These are phyloP conservation scores for Geotrichum europaeum DNA, from an alignment of 1,139 yeast genomes.

Conservation along the genomic window DNA sequence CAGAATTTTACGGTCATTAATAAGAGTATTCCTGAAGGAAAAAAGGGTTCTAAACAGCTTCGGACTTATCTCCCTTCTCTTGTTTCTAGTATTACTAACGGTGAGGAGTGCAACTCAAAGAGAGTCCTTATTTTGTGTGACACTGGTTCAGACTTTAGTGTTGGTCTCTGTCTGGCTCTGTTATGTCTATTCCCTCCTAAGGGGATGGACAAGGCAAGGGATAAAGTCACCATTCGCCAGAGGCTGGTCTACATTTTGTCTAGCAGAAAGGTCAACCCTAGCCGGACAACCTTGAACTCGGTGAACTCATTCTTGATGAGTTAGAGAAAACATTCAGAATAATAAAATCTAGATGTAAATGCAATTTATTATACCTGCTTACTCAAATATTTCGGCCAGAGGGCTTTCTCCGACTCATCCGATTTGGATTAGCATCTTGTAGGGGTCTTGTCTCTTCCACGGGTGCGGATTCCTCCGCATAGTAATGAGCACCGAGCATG, in stretches of 20 bases:
- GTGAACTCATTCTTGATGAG: slow-evolving; percentile 30
- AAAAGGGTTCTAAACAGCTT: slow-evolving; percentile 57
- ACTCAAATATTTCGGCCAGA: background rate
- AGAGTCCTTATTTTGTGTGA: slow-evolving; percentile 50
- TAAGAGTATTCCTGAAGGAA: slow-evolving; percentile 40
- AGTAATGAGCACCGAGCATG: background rate
- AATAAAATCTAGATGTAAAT: background rate
- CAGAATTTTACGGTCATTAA: background rate
- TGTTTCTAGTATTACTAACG: slow-evolving; percentile 18
- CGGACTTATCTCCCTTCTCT: slow-evolving; percentile 40
- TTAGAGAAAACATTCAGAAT: slow-evolving; percentile 5
- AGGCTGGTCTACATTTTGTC: slow-evolving; percentile 49
- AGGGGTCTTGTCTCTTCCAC: background rate
- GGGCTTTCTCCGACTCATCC: slow-evolving; percentile 18
- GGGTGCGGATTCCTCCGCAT: background rate
- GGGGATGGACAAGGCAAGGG: slow-evolving; percentile 21
- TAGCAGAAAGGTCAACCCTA: slow-evolving; percentile 55
- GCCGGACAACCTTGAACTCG: slow-evolving; percentile 63
- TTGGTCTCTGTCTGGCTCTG: slow-evolving; percentile 51
- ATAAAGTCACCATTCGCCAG: slow-evolving; percentile 44
- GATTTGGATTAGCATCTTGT: background rate
- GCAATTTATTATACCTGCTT: background rate
- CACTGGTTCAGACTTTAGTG: slow-evolving; percentile 59
- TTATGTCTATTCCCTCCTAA: slow-evolving; percentile 44
- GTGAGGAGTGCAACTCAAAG: background rate